Conservation (phyloP, 2,329 filamentous ascomycete genomes). For the Berkeleyomyces basicola region DNA sequence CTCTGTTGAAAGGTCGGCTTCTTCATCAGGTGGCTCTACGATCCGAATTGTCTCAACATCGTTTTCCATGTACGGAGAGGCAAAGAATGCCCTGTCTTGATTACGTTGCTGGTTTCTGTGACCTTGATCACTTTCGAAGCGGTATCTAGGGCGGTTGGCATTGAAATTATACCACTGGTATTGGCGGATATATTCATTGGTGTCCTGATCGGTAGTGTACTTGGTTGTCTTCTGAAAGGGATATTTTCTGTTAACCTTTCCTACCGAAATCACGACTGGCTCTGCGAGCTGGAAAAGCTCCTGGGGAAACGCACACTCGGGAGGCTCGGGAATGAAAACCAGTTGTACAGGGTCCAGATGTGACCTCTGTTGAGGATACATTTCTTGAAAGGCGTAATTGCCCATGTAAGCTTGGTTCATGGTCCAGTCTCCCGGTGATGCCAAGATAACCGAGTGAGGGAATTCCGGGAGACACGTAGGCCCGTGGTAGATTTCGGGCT, state of each 20-base stretch:
- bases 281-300: background rate
- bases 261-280: background rate
- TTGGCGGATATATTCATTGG: no score
- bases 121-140: no score
- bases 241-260: background rate
- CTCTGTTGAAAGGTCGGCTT: background rate
- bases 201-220: background rate
- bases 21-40: background rate
- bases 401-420: background rate
- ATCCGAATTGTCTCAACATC: background rate
- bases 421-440: background rate
- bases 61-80: background rate
- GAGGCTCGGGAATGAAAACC: background rate
- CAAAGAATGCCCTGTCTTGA: background rate
- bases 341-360: background rate
- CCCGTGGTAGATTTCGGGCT: background rate
- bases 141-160: no score
- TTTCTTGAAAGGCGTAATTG: background rate
- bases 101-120: no score
- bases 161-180: no score
- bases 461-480: background rate
- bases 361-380: background rate
- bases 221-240: background rate
- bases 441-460: background rate
- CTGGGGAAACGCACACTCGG: background rate